These are phyloP conservation scores for Flaveria sonorensis DNA, from an alignment of 129 eudicot genomes.

Conservation along the genomic window DNA sequence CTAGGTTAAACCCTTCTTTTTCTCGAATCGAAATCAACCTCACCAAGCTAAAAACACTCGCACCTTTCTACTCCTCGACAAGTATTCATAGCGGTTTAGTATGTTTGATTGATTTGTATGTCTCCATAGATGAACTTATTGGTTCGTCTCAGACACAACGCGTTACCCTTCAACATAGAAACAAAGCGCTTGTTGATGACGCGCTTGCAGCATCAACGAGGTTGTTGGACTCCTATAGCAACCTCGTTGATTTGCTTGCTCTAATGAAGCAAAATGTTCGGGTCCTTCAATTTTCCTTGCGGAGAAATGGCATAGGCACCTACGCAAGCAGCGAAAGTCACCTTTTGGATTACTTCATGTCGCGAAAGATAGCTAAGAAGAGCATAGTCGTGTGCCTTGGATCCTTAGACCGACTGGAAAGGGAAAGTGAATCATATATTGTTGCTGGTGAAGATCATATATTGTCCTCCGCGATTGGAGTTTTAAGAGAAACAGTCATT, in stretches of 20 bases:
- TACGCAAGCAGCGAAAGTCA: neutral
- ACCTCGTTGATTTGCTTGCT: conserved; percentile 33
- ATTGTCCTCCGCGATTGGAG: conserved; percentile 25
- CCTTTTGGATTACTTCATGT: neutral
- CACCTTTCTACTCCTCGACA: conserved; percentile 6
- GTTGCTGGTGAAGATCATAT: conserved; percentile 25
- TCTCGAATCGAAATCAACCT: conserved; percentile 21
- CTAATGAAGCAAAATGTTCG: conserved; percentile 43
- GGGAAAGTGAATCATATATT: neutral
- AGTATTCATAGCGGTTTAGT: conserved; percentile 10
- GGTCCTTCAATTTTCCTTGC: conserved; percentile 55
- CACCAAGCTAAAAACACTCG: conserved; percentile 12
- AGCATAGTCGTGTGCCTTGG: neutral
- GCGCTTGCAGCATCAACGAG: conserved; percentile 17
- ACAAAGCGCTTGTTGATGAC: conserved; percentile 20
- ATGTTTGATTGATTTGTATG: conserved; percentile 28
- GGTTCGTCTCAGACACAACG: conserved; percentile 18
- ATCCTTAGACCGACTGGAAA: conserved; percentile 20
- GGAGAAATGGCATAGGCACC: conserved; percentile 40
- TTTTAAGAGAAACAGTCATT: conserved; percentile 32
- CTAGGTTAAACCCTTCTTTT: conserved; percentile 15
- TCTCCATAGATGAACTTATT: conserved; percentile 21
- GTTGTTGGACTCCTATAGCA: conserved; percentile 25
- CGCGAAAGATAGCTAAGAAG: conserved; percentile 23
- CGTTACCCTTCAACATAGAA: conserved; percentile 20